phyloP scores from a whole-genome alignment of 257 asterid genomes.

The Knoxia roxburghii region DNA sequence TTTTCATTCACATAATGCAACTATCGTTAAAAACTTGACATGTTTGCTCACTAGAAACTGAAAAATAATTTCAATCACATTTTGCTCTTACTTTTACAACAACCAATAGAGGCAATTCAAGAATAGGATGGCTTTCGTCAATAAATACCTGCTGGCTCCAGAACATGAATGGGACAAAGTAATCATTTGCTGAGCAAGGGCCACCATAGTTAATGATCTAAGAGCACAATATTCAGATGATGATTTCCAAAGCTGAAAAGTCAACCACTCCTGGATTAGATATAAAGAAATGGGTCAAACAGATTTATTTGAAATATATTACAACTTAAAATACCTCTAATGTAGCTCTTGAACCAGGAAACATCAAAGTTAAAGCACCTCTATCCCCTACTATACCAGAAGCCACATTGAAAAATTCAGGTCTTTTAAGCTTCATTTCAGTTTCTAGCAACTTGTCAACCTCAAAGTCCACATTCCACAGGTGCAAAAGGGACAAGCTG shows the following conservation, averaged over 20 bases:
- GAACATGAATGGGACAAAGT: constrained; percentile 74
- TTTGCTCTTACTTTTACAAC: no score
- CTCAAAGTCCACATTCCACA: constrained; percentile 80
- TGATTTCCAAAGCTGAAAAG: constrained; percentile 86
- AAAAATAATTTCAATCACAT: not conserved
- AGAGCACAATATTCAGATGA: constrained; percentile 88
- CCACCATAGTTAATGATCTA: constrained; percentile 92
- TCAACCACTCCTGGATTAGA: constrained; percentile 28
- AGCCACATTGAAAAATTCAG: constrained; percentile 59
- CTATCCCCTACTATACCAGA: constrained; percentile 92
- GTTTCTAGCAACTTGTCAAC: constrained; percentile 72
- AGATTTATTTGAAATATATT: not conserved
- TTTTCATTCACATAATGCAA: not conserved
- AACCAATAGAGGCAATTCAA: no score
- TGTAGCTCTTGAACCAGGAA: constrained; percentile 68
- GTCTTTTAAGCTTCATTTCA: constrained; percentile 81
- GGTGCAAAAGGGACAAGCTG: constrained; percentile 85
- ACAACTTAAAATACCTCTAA: constrained; percentile 56
- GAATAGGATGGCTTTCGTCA: no score
- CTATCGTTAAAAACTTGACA: no score
- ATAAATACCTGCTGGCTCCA: constrained; percentile 70
- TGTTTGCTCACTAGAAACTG: not conserved
- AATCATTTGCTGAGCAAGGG: constrained; percentile 92
- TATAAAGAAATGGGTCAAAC: constrained; percentile 9
- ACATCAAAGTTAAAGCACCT: constrained; percentile 80